Conservation (phyloP, 1,284 basidiomycete genomes). For the Ustilago trichophora region DNA sequence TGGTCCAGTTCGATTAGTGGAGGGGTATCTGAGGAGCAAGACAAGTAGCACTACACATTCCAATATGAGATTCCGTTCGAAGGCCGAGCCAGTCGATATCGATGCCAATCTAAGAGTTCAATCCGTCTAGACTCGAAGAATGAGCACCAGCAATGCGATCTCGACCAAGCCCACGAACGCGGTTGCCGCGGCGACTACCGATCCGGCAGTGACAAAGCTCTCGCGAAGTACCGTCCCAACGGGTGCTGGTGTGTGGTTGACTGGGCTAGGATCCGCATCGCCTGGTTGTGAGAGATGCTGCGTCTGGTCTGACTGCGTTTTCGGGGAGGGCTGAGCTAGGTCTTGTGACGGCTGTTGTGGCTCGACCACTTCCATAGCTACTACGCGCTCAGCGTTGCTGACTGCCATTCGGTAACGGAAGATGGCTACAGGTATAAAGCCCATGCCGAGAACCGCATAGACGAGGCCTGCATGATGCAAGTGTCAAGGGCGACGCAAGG, state of each 20-base stretch:
- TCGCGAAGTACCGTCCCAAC: constrained; percentile 72
- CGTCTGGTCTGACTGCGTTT: constrained; percentile 1
- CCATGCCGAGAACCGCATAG: constrained; percentile 9
- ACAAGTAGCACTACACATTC: too few relatives aligned
- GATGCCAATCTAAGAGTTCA: too few relatives aligned
- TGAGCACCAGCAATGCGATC: constrained; percentile 74
- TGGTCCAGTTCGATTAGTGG: background rate
- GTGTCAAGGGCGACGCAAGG: too few relatives aligned
- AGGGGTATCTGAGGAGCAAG: constrained; percentile 11
- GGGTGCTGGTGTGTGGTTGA: constrained; percentile 57
- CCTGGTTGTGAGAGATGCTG: too few relatives aligned
- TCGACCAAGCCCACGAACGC: constrained; percentile 75
- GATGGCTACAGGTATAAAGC: constrained; percentile 70
- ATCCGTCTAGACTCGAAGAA: constrained; percentile 59
- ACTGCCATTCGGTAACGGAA: constrained; percentile 38
- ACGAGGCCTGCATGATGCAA: constrained; percentile 7
- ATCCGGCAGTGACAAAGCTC: constrained; percentile 81
- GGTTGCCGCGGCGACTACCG: constrained; percentile 75
- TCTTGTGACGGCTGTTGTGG: constrained; percentile 10
- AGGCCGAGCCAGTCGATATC: too few relatives aligned
- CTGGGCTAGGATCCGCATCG: background rate
- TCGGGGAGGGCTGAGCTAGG: constrained; percentile 25
- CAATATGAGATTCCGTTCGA: too few relatives aligned
- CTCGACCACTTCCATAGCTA: constrained; percentile 17
- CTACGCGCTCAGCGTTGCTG: constrained; percentile 47